Base-by-base conservation (phyloP, 1,139 yeast species). In the Zhuliangozyma parablackwelliae region DNA sequence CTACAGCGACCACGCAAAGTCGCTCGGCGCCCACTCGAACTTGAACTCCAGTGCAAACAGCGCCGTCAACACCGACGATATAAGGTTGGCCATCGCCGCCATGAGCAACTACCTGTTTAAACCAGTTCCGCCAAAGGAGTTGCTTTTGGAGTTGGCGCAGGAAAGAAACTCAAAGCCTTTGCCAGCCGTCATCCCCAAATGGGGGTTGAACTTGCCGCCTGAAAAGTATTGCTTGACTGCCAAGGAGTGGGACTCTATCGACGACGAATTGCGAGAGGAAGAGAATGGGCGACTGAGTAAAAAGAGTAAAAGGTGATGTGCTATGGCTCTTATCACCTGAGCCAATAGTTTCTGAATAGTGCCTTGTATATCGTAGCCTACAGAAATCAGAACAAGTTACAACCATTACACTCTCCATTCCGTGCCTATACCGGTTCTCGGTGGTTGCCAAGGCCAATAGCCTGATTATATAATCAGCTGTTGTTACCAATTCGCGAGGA, bases 151-250 rank as follows among this genome's bases (percentile, higher is more conserved):
- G 59, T 68, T 92, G 50, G 98, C 98, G 0, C 85, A 82, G 28
- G 98, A 94, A 56, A 72, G 96, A 48, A 92, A 92, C 58, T 81
- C 88, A 49, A 82, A 86, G 56, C 82, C 95, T 0, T 69, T 92
- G 41, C 99, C 99, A 5, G 88, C 94, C 7, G 92, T 92, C 25
- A 82, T 89, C 58, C 94, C 95, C 23, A 79, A 84, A 39, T 90
- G 92, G 83, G 98, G 98, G 20, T 72, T 92, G 39, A 78, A 97
- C 45, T 69, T 94, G 39, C 99, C 99, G 4, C 98, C 98, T 8
- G 98, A 92, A 65, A 92, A 90, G 74, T 90, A 89, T 64, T 92
- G 97, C 61, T 65, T 92, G 39, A 89, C 96, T 0, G 89, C 88
- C 2, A 75, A 76, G 46, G 92, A 86, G 48, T 82, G 89, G 82